These are phyloP conservation scores for Pseudocercospora fuligena DNA, from an alignment of 2,329 filamentous ascomycete genomes.

Conservation along the genomic window DNA sequence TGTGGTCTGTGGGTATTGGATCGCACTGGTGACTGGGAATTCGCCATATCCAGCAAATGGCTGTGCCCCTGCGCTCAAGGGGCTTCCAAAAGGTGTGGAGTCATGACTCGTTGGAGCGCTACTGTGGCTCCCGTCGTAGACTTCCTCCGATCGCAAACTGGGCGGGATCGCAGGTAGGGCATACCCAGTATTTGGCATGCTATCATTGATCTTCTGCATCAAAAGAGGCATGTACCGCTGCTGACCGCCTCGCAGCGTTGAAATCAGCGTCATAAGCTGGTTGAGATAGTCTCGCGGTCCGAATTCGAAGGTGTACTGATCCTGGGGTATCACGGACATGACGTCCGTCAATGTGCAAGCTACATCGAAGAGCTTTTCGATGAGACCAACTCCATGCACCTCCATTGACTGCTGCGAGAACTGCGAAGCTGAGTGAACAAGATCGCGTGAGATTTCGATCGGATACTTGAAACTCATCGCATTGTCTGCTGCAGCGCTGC, in stretches of 20 bases:
- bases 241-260: slow-evolving; percentile 73
- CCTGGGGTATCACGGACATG: slow-evolving; percentile 66
- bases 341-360: slow-evolving; percentile 75
- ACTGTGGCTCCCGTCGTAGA: slow-evolving; percentile 38
- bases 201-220: slow-evolving; percentile 73
- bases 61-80: slow-evolving; percentile 26
- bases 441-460: slow-evolving; percentile 64
- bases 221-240: slow-evolving; percentile 78
- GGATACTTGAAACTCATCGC: slow-evolving; percentile 67
- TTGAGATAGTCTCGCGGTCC: slow-evolving; percentile 76
- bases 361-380: slow-evolving; percentile 81
- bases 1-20: background rate
- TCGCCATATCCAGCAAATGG: slow-evolving; percentile 14
- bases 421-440: slow-evolving; percentile 67
- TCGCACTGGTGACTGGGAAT: slow-evolving; percentile 15
- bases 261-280: slow-evolving; percentile 69
- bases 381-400: slow-evolving; percentile 73
- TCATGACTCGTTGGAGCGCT: slow-evolving; percentile 36
- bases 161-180: slow-evolving; percentile 34
- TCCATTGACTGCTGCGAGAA: slow-evolving; percentile 76
- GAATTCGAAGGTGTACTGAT: slow-evolving; percentile 61
- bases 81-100: slow-evolving; percentile 39
- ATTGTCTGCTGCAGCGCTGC: slow-evolving; percentile 61
- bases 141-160: slow-evolving; percentile 34
- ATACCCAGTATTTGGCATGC: slow-evolving; percentile 39